A percentile compares a stretch with the other conserved stretches of the same genome.
Conservation (phyloP, 352 stramenopile genomes). For the Pythium aquatile region DNA sequence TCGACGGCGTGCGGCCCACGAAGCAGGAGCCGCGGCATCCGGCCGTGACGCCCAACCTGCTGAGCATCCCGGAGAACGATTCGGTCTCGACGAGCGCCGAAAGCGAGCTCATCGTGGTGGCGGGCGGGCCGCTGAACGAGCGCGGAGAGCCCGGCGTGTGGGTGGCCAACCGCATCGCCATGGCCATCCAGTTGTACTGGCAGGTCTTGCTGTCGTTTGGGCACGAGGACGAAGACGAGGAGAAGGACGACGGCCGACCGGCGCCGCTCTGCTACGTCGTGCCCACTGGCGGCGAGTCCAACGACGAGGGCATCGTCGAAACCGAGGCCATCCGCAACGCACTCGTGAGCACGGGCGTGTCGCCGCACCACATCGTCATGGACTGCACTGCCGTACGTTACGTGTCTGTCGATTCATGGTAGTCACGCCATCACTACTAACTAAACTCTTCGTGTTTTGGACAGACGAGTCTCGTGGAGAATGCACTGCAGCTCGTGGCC, state of each 20-base stretch:
- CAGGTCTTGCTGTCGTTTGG: slow-evolving; percentile 39
- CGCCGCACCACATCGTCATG: slow-evolving; percentile 69
- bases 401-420: background rate
- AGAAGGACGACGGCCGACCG: slow-evolving; percentile 13
- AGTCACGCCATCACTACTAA: background rate
- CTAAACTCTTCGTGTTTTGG: no score
- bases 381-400: slow-evolving; percentile 54
- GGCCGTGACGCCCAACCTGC: slow-evolving; percentile 47
- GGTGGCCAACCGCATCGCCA: slow-evolving; percentile 38
- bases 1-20: slow-evolving; percentile 44
- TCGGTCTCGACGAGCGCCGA: background rate
- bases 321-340: slow-evolving; percentile 52
- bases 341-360: slow-evolving; percentile 50
- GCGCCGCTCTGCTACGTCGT: slow-evolving; percentile 27
- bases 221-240: slow-evolving; percentile 30
- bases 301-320: slow-evolving; percentile 41
- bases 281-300: slow-evolving; percentile 40
- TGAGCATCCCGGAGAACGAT: slow-evolving; percentile 51
- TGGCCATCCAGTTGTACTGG: slow-evolving; percentile 56
- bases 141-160: slow-evolving; percentile 33
- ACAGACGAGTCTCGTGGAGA: slow-evolving; percentile 41
- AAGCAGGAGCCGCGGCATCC: slow-evolving; percentile 39
- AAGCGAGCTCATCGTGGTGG: slow-evolving; percentile 52
- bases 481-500: slow-evolving; percentile 32
- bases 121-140: slow-evolving; percentile 36